These are phyloP conservation scores for Xylaria scruposa DNA, from an alignment of 495 filamentous ascomycete genomes.

Conservation along the genomic window DNA sequence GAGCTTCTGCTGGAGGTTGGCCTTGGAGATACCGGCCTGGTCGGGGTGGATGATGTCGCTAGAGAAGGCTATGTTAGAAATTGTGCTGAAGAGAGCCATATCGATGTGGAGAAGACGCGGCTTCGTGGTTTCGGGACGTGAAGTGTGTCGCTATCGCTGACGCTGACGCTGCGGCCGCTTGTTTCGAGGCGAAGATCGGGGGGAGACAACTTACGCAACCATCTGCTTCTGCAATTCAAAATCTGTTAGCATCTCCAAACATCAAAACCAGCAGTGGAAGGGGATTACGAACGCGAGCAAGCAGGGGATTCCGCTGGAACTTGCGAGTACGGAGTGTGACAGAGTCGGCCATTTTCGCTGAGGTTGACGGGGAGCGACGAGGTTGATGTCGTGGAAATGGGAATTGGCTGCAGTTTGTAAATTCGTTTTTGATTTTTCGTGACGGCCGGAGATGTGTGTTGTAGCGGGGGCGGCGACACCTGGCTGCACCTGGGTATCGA, in stretches of 20 bases:
- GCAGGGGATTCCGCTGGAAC: constrained; percentile 99
- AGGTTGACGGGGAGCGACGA: constrained; percentile 30
- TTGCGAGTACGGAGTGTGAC: constrained; percentile 99
- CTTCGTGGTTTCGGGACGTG: background rate
- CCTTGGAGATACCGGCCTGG: constrained; percentile 98
- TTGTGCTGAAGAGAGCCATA: background rate
- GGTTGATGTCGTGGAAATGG: constrained; percentile 30
- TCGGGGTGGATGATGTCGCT: constrained; percentile 99
- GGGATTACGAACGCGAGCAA: constrained; percentile 57
- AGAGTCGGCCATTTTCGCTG: constrained; percentile 83
- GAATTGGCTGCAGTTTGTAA: constrained; percentile 28
- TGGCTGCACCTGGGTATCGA: constrained; percentile 27
- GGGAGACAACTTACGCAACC: constrained; percentile 88
- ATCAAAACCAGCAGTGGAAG: background rate
- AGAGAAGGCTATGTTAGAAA: constrained; percentile 34
- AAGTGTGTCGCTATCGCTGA: background rate
- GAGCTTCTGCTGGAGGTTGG: constrained; percentile 95
- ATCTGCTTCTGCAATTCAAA: constrained; percentile 75
- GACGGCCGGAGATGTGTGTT: constrained; percentile 32
- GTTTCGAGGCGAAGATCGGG: constrained; percentile 16
- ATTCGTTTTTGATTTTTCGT: constrained; percentile 32
- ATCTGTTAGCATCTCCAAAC: constrained; percentile 23
- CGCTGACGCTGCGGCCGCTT: background rate
- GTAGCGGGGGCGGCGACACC: constrained; percentile 26
- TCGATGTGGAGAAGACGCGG: constrained; percentile 8